Base-by-base conservation (phyloP, 208 protist species). In the Leishmania tropica region DNA sequence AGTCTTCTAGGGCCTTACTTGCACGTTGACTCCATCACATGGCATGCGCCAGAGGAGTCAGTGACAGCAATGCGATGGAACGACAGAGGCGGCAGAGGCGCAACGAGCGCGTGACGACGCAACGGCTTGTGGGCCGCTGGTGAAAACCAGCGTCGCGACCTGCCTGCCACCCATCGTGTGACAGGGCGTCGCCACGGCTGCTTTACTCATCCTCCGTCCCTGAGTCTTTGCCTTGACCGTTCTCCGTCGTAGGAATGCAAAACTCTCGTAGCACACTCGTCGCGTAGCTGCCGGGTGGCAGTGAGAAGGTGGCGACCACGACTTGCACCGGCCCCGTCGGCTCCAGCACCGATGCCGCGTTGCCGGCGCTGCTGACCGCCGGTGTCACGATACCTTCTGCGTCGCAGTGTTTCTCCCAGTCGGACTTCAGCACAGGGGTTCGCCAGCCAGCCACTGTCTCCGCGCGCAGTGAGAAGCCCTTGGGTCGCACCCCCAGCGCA, bases 191-290 rank as follows among this genome's bases (percentile, higher is more conserved):
- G 51, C 24, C 40, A 42, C 28, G 35, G 21, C 10, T 13, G 31
- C 15, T n/a, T 47, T 67, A 81, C 13, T 80, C 79, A 1, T 78
- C 80, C 13, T 75, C 70, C 19, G 47, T 47, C 17, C 31, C 74
- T 31, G 75, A 45, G 8, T 80, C 83, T 7, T 11, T 77, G 47
- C 65, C 42, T 78, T 90, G 86, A 31, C 89, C 88, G 42, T 72
- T 80, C 35, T 97, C 93, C 5, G 85, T 83, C 45, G 83, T 85
- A 2, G 87, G 79, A 21, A 88, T 79, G 47, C 86, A 89, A 71
- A 98, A 93, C 85, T 98, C 95, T 13, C 95, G 81, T 35, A 98
- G 81, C 47, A 98, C 92, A 56, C 83, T 92, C 3, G 95, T 98
- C 31, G 95, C 95, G 79, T 98, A 98, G 79, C 91, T 90, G 8